Percentiles rank a stretch among this genome's conserved stretches.
Evolutionary conservation across 2,329 filamentous ascomycete species (phyloP).

Genomic region (Albophoma yamanashiensis): DNA sequence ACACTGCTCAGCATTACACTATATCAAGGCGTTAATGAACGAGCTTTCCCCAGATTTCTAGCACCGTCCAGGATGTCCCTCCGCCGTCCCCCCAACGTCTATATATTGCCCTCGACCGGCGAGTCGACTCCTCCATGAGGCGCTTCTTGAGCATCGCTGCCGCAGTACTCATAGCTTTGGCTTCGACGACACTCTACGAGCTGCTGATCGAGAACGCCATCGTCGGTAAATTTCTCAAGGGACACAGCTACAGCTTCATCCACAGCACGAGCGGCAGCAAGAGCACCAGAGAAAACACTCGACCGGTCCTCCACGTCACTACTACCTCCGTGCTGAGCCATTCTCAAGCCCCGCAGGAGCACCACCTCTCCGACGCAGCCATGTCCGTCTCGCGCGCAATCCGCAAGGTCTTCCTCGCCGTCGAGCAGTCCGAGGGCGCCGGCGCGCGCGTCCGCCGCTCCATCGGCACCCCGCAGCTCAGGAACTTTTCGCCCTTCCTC

Average conservation of each 20-base stretch:
- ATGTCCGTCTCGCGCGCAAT: constrained; percentile 68
- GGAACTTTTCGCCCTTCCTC: constrained; percentile 84
- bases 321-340: neutral
- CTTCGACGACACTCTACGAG: constrained; percentile 14
- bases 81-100: neutral
- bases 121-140: constrained; percentile 15
- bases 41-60: neutral
- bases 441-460: constrained; percentile 80
- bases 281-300: neutral
- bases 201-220: neutral
- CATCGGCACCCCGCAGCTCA: constrained; percentile 72
- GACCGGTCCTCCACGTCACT: neutral
- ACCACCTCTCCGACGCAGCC: constrained; percentile 15
- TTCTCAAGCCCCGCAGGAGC: neutral
- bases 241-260: neutral
- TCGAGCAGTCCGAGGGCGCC: constrained; percentile 79
- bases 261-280: neutral
- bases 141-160: constrained; percentile 14
- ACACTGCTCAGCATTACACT: neutral
- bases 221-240: neutral
- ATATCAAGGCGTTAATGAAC: neutral
- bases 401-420: constrained; percentile 70
- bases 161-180: constrained; percentile 16
- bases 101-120: constrained; percentile 1
- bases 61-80: neutral